Percentiles rank a stretch among this genome's conserved stretches.
These are phyloP conservation scores for Cornus kousa DNA, from an alignment of 148 eudicot species.

Conservation along the genomic window DNA sequence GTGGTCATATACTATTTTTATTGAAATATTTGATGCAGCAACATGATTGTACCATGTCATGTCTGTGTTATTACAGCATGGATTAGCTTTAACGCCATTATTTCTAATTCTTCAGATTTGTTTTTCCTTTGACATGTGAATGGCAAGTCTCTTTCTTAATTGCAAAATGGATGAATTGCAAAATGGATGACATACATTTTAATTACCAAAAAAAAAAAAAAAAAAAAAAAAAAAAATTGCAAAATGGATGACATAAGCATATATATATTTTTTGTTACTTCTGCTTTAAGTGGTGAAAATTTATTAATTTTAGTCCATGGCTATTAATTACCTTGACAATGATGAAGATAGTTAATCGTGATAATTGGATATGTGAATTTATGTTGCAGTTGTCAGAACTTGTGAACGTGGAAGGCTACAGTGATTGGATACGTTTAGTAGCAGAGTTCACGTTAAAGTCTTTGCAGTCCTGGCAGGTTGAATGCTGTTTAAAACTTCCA, in stretches of 20 bases:
- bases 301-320: not conserved
- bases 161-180: not conserved
- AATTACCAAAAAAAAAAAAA: too few relatives aligned
- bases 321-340: not conserved
- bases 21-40: too few relatives aligned
- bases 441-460: slow-evolving; percentile 78
- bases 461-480: slow-evolving; percentile 80
- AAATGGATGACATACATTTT: not conserved
- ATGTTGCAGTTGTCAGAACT: slow-evolving; percentile 66
- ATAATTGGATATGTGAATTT: not conserved
- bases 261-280: not conserved
- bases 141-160: not conserved
- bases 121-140: too few relatives aligned
- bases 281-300: not conserved
- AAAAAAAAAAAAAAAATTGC: too few relatives aligned
- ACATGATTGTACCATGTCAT: too few relatives aligned
- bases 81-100: too few relatives aligned
- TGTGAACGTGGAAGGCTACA: slow-evolving; percentile 68
- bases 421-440: slow-evolving; percentile 83
- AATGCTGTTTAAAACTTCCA: slow-evolving; percentile 4
- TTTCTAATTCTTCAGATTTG: too few relatives aligned
- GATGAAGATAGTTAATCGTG: not conserved
- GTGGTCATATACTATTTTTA: too few relatives aligned
- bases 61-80: too few relatives aligned
- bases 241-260: not conserved